Base-by-base conservation (phyloP, 2,329 filamentous ascomycete genomes). In the Talaromyces sp. region DNA sequence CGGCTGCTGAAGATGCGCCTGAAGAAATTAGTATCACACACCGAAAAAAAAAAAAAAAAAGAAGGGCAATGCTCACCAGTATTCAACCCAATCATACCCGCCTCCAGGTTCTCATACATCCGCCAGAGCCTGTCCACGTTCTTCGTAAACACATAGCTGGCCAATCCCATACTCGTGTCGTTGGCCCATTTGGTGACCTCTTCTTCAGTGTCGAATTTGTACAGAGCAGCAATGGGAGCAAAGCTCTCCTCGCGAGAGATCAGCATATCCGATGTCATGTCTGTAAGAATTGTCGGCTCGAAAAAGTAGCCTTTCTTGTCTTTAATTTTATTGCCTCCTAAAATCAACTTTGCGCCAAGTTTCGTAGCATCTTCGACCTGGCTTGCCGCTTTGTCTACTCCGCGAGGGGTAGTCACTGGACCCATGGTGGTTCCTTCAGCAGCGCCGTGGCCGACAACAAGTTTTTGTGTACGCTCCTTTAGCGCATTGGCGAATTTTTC, bases 1-100 rank as follows among this genome's bases (percentile, higher is more conserved):
- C 86, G 0, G 85, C 85, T 1, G 85, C 85, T 1, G 85, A 87
- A n/a, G 80, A 78, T 66, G 87, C 87, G 19, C 84, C 84, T 77
- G 35, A 50, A 66, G 52, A 21, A 32, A 46, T 52, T 29, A 57
- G 58, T 26, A 63, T 31, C 26, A 48, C 19, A 21, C 8, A 1
- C 14, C 1, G 27, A 50, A n/a, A 6, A 1, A 61, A 29, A 19
- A 3, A 32, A 50, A n/a, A 6, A 1, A 61, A 29, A 19, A 46
- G 17, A 50, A 3, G 8, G 46, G 26, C 9, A 2, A 10, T 12
- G 27, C 58, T 57, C n/a, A 77, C 83, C 81, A 59, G 82, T 85
- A 65, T 87, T 87, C 74, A 87, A 75, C 14, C 86, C 86, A 67
- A 89, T 85, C 86, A 88, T 89, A 3, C 86, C 86, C 4, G 86